These are phyloP conservation scores for Beauveria scarabaeidicola DNA, from an alignment of 2,329 filamentous ascomycete species.

Conservation along the genomic window DNA sequence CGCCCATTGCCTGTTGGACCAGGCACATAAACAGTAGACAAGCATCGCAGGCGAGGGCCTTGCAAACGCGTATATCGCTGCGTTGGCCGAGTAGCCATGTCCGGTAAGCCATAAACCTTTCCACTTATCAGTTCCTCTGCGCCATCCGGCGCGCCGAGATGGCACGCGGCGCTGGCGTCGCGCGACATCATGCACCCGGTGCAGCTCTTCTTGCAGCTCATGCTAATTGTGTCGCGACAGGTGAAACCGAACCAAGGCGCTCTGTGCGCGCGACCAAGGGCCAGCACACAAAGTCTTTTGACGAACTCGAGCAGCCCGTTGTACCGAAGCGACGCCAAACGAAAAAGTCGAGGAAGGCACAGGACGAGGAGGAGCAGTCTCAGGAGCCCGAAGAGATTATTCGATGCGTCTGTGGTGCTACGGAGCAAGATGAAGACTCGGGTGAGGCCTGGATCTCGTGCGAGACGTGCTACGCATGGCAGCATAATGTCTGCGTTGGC, in stretches of 20 bases:
- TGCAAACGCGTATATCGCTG: neutral
- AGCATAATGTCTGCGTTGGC: conserved; percentile 94
- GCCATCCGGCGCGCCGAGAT: neutral
- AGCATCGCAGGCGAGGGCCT: neutral
- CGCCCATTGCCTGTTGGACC: neutral
- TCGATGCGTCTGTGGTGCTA: conserved; percentile 85
- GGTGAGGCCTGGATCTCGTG: conserved; percentile 93
- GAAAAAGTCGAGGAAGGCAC: conserved; percentile 50
- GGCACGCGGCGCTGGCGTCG: neutral
- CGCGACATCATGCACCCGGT: conserved; percentile 15
- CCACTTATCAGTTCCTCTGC: neutral
- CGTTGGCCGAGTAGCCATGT: conserved; percentile 6
- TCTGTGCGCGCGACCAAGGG: conserved; percentile 96
- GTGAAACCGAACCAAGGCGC: conserved; percentile 70
- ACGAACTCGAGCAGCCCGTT: conserved; percentile 57
- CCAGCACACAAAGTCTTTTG: conserved; percentile 83
- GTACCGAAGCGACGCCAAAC: conserved; percentile 44
- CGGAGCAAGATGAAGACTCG: conserved; percentile 75
- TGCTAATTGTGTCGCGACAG: conserved; percentile 16
- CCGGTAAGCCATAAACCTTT: conserved; percentile 10
- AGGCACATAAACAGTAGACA: conserved; percentile 8
- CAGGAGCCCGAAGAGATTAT: conserved; percentile 59
- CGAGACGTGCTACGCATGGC: conserved; percentile 88
- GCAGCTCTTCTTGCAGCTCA: conserved; percentile 12
- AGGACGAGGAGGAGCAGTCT: conserved; percentile 37